phyloP scores from a whole-genome alignment of 1,284 basidiomycete genomes.

The Leucoagaricus sp. region DNA sequence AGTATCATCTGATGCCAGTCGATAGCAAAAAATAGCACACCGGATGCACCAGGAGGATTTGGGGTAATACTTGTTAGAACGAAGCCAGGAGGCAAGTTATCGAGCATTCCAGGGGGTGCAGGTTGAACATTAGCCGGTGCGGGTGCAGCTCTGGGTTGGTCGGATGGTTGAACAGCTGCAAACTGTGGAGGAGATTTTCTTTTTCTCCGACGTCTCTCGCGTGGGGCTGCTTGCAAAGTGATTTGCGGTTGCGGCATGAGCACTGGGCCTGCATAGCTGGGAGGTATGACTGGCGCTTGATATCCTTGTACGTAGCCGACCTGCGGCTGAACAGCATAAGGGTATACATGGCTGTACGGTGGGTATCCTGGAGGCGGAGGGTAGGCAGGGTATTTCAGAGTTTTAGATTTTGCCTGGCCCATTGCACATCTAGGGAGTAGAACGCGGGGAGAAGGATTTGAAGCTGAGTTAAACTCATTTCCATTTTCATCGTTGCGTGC shows the following conservation, averaged over 20 bases:
- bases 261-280: conserved; percentile 12
- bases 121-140: conserved; percentile 1
- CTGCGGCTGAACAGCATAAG: conserved; percentile 1
- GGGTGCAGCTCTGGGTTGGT: background rate
- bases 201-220: conserved; percentile 10
- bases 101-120: conserved; percentile 6
- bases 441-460: background rate
- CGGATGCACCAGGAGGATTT: background rate
- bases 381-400: conserved; percentile 3
- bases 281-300: conserved; percentile 14
- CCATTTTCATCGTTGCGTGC: conserved; percentile 6
- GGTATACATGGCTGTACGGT: conserved; percentile 4
- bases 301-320: conserved; percentile 4
- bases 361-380: conserved; percentile 12
- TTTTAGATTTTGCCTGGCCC: conserved; percentile 14
- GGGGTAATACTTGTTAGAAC: conserved; percentile 6
- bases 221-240: conserved; percentile 7
- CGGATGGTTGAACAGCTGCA: conserved; percentile 7
- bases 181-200: conserved; percentile 1
- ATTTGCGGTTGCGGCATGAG: conserved; percentile 15
- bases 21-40: background rate
- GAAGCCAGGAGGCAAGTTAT: conserved; percentile 11
- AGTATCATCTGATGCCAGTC: background rate
- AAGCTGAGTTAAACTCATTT: conserved; percentile 9
- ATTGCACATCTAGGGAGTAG: background rate